phyloP scores from a whole-genome alignment of 164 flowering plant genomes.

The Dillenia turbinata region DNA sequence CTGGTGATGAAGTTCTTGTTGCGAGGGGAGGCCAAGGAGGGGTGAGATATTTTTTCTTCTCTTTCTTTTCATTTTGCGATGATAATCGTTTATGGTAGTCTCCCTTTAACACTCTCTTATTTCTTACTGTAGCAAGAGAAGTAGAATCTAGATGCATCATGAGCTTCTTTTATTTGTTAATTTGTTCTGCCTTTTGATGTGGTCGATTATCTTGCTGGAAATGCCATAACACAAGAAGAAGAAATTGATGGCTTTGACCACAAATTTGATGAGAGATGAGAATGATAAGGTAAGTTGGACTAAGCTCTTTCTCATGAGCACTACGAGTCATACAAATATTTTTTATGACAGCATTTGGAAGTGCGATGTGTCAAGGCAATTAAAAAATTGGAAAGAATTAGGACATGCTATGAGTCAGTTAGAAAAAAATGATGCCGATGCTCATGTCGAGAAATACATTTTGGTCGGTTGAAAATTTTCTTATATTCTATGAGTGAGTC shows the following conservation, averaged over 20 bases:
- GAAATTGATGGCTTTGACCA: slow-evolving; percentile 50
- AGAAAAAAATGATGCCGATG: too few species aligned
- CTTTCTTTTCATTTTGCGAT: background rate
- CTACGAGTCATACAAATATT: too few species aligned
- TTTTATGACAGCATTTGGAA: too few species aligned
- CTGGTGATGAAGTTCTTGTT: slow-evolving; percentile 83
- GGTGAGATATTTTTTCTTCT: slow-evolving; percentile 35
- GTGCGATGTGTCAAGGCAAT: too few species aligned
- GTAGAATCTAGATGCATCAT: background rate
- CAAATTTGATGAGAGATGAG: slow-evolving; percentile 85
- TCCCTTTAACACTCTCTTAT: background rate
- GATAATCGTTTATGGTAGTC: background rate
- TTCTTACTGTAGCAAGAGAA: background rate
- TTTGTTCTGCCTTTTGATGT: slow-evolving; percentile 12
- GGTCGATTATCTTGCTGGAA: slow-evolving; percentile 85
- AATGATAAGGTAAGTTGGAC: slow-evolving; percentile 67
- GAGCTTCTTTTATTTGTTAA: background rate
- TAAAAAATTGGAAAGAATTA: too few species aligned
- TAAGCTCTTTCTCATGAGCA: too few species aligned
- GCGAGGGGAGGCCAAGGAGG: slow-evolving; percentile 99
- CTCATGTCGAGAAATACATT: too few species aligned
- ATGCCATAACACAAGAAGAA: slow-evolving; percentile 72
- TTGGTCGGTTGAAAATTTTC: too few species aligned
- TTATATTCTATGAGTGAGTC: too few species aligned
- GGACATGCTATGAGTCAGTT: too few species aligned